Base-by-base conservation (phyloP, 2,329 filamentous ascomycete species). In the Ophiostoma quercus region DNA sequence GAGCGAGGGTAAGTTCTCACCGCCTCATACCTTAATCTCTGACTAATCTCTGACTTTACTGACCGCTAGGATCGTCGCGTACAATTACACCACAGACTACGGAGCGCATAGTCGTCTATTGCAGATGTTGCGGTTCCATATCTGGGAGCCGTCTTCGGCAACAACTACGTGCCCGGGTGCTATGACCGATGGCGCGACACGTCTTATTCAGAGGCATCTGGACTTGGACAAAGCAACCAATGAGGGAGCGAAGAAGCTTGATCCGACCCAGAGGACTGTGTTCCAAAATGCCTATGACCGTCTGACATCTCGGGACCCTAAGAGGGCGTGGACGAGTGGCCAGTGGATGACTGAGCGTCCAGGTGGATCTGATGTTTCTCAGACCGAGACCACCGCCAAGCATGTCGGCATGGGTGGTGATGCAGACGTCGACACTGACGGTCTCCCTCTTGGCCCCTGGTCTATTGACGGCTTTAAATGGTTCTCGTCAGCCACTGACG, bases 341-440 rank as follows among this genome's bases (percentile, higher is more conserved):
- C 90, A 92, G 76, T 92, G 90, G 90, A 92, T 92, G 90, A 92
- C 90, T 0, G 89, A 92, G 74, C 82, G 89, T 2, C 82, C 83
- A 0, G 89, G 89, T 1, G 90, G 89, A 0, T 90, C 87, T 72
- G 90, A 92, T 74, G 88, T 92, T 1, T 87, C 86, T 3, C 82
- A 84, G 51, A 90, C 87, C 0, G 89, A 92, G 77, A 92, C 89
- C 0, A 78, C 85, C 4, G 88, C 88, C 3, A 77, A 72, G 22
- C 74, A 74, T 70, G 34, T 73, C 71, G 14, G 72, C 51, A 25
- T 77, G 74, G 68, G 74, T 79, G n/a, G 74, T 74, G 11, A 70
- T 71, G 66, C 71, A 73, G 68, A 73, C 73, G 34, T 69, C 8
- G 72, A 73, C 60, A 69, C 75, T 11, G 77, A 76, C 68, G 75